phyloP scores from a whole-genome alignment of 345 rosid genomes.

The Lumnitzera littorea region DNA sequence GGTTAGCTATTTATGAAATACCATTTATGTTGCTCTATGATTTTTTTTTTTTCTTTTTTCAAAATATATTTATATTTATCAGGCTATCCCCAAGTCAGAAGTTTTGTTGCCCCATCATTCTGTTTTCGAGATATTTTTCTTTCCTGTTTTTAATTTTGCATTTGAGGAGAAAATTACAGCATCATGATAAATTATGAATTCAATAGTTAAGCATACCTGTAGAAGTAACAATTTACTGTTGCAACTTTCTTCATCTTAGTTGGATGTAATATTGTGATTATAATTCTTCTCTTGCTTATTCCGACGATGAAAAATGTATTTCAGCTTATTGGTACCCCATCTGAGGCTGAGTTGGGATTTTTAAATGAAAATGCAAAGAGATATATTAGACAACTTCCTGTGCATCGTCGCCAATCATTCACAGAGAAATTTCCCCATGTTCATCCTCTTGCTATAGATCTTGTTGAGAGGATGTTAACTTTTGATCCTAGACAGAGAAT shows the following conservation, averaged over 20 bases:
- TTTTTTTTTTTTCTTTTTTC: background rate
- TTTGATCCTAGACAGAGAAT: constrained; percentile 82
- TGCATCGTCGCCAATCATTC: constrained; percentile 56
- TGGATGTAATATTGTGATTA: background rate
- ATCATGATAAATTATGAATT: no score
- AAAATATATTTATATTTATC: background rate
- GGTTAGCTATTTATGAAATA: constrained; percentile 27
- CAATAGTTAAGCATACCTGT: no score
- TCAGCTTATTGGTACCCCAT: constrained; percentile 84
- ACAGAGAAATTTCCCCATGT: constrained; percentile 63
- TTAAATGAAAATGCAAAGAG: constrained; percentile 76
- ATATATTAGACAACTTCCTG: constrained; percentile 58
- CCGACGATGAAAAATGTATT: background rate
- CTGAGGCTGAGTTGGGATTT: constrained; percentile 69
- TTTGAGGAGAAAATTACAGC: background rate
- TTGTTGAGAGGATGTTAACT: constrained; percentile 78
- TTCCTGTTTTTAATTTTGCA: background rate
- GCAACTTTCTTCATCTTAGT: background rate
- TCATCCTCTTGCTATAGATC: constrained; percentile 67
- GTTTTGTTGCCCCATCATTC: background rate
- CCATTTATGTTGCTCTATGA: no score
- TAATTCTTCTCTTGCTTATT: constrained; percentile 1
- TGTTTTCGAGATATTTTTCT: background rate
- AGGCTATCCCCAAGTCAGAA: background rate
- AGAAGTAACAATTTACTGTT: no score